phyloP scores from a whole-genome alignment of 2,329 filamentous ascomycete genomes.

The Xylaria arbuscula region DNA sequence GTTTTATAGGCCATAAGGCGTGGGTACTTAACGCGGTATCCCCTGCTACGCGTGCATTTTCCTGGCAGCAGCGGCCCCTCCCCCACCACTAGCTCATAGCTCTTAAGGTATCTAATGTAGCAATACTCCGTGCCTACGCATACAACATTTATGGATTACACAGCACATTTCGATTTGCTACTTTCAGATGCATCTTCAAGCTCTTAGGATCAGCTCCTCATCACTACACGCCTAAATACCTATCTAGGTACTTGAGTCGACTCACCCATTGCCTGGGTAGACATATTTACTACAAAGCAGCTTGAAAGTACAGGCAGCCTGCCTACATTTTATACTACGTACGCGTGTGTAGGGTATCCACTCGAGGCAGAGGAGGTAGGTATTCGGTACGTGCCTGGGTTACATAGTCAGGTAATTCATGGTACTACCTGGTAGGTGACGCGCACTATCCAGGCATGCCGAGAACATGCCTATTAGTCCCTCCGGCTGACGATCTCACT shows the following conservation, averaged over 20 bases:
- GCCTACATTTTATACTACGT: background rate
- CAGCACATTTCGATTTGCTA: conserved; percentile 14
- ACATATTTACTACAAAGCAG: background rate
- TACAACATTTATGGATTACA: conserved; percentile 16
- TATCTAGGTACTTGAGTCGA: background rate
- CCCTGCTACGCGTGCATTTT: conserved; percentile 33
- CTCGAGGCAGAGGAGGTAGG: background rate
- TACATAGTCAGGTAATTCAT: background rate
- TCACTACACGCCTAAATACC: background rate
- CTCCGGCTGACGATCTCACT: background rate
- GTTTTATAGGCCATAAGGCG: background rate
- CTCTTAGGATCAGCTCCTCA: conserved; percentile 4
- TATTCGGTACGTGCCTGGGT: background rate
- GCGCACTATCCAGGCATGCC: background rate
- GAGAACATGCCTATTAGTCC: background rate
- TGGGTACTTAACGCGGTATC: background rate
- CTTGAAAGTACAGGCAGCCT: background rate
- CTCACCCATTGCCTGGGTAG: background rate
- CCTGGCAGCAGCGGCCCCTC: conserved; percentile 43
- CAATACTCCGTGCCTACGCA: conserved; percentile 19
- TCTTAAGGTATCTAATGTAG: too few species aligned
- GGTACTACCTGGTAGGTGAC: background rate
- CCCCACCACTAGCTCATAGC: conserved; percentile 46
- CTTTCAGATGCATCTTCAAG: background rate
- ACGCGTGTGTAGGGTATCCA: background rate